Conservation (phyloP, 2,329 filamentous ascomycete species). For the Fusarium sp. region DNA sequence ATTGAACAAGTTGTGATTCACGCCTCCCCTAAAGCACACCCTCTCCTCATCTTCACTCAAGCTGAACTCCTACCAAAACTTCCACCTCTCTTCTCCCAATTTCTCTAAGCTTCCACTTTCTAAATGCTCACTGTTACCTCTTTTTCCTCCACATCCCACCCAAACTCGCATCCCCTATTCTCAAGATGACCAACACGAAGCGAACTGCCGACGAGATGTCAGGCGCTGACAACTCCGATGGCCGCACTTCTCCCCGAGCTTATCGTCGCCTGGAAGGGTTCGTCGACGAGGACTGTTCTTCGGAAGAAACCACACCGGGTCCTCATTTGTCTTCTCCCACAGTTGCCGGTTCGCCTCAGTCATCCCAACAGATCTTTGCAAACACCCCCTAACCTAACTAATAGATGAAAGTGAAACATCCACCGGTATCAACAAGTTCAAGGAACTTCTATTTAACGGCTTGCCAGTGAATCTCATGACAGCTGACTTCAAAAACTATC, state of each 20-base stretch:
- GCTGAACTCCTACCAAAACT: not conserved
- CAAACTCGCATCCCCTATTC: not conserved
- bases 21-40: not conserved
- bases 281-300: not conserved
- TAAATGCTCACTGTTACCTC: not conserved
- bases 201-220: not conserved
- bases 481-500: slow-evolving; percentile 32
- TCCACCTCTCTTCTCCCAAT: too few species aligned
- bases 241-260: not conserved
- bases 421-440: slow-evolving; percentile 17
- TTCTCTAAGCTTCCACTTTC: not conserved
- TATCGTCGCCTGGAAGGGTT: not conserved
- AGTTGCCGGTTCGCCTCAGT: not conserved
- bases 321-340: not conserved
- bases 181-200: slow-evolving; percentile 9
- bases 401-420: slow-evolving; percentile 5
- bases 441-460: slow-evolving; percentile 26
- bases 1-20: slow-evolving; percentile 2
- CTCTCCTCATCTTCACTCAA: not conserved
- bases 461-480: slow-evolving; percentile 45
- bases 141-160: not conserved
- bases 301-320: not conserved
- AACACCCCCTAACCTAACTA: not conserved
- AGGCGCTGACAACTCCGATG: not conserved
- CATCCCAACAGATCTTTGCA: not conserved